Evolutionary conservation across 768 basidiomycete genomes (phyloP).

Genomic region (Myochromella boudieri): DNA sequence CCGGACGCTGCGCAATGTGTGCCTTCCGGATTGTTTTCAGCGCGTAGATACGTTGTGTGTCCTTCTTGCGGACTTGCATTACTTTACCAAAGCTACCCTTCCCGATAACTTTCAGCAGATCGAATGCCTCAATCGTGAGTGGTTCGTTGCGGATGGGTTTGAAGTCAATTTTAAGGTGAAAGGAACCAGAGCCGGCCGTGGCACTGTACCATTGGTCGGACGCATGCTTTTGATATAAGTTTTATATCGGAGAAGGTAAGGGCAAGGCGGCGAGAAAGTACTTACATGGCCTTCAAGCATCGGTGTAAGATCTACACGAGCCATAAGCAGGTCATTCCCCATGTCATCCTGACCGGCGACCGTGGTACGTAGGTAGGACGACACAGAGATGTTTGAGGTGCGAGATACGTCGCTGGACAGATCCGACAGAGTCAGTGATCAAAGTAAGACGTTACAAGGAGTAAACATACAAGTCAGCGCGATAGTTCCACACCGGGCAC

Average conservation of each 20-base stretch:
- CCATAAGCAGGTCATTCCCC: conserved; percentile 95
- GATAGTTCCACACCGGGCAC: conserved; percentile 93
- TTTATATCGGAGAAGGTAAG: conserved; percentile 10
- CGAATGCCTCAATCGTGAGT: conserved; percentile 95
- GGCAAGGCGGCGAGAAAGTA: conserved; percentile 8
- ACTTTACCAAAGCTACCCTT: conserved; percentile 98
- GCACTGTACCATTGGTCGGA: conserved; percentile 92
- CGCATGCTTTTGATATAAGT: conserved; percentile 49
- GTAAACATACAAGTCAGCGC: conserved; percentile 84
- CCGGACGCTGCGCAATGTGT: conserved; percentile 92
- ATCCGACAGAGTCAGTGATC: conserved; percentile 4
- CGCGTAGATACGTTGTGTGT: conserved; percentile 96
- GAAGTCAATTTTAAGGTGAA: conserved; percentile 96
- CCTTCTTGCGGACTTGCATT: conserved; percentile 99
- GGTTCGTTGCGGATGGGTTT: conserved; percentile 82
- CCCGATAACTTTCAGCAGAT: conserved; percentile 95
- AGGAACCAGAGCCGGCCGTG: conserved; percentile 81
- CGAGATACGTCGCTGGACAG: conserved; percentile 86
- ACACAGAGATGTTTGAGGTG: conserved; percentile 88
- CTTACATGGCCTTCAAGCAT: conserved; percentile 75
- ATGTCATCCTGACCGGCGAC: conserved; percentile 84
- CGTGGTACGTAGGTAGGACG: conserved; percentile 86
- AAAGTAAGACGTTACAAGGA: background rate
- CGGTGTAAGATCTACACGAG: conserved; percentile 88
- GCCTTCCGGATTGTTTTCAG: conserved; percentile 98